Evolutionary conservation across 305 asterid species (phyloP).

Genomic region (Fraxinus paxiana): DNA sequence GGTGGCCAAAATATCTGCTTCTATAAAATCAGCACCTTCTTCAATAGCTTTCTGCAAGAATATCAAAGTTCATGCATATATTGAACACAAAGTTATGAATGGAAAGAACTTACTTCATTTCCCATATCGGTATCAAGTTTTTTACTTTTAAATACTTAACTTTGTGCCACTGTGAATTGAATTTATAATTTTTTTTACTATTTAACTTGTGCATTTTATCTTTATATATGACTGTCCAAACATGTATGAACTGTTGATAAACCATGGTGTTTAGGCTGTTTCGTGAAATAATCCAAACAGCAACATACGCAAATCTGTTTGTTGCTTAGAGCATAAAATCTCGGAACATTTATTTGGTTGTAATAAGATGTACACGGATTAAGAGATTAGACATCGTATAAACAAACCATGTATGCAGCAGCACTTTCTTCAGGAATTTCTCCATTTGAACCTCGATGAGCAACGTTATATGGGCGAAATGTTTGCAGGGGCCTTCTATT

Average conservation of each 20-base stretch:
- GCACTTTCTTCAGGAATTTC: too few relatives aligned
- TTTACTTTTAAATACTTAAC: background rate
- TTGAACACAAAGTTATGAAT: background rate
- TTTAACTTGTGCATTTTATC: background rate
- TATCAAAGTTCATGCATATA: conserved; percentile 8
- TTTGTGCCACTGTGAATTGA: background rate
- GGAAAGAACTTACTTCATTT: background rate
- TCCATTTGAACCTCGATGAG: too few relatives aligned
- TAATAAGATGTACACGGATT: too few relatives aligned
- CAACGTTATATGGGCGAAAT: too few relatives aligned
- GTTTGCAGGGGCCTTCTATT: too few relatives aligned
- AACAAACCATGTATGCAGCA: too few relatives aligned
- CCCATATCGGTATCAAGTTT: background rate
- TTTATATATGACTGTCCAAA: background rate
- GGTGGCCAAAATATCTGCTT: conserved; percentile 72
- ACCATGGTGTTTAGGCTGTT: background rate
- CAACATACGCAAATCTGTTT: too few relatives aligned
- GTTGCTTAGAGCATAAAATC: too few relatives aligned
- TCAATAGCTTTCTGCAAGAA: conserved; percentile 83
- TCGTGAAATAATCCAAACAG: background rate
- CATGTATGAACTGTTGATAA: background rate
- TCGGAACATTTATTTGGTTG: too few relatives aligned
- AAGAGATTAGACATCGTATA: too few relatives aligned
- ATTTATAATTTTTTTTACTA: background rate
- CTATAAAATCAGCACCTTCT: conserved; percentile 97